Evolutionary conservation across 805 yeast genomes (phyloP).

Genomic region (Cyberlindnera petersonii): DNA sequence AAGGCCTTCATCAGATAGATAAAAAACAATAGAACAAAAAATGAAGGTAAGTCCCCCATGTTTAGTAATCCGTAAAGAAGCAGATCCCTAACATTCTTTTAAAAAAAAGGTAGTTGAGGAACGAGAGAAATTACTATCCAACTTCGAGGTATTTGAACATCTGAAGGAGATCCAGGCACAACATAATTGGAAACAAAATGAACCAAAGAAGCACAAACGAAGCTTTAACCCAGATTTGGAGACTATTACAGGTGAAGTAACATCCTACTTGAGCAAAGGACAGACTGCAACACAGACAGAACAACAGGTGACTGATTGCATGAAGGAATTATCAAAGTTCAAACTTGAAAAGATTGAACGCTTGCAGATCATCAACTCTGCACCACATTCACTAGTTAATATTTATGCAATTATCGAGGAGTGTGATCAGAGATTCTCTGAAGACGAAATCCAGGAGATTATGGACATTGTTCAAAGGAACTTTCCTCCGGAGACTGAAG

Average conservation of each 20-base stretch:
- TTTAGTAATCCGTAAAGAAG: background rate
- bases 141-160: slow-evolving; percentile 52
- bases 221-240: slow-evolving; percentile 34
- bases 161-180: slow-evolving; percentile 39
- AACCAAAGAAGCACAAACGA: slow-evolving; percentile 25
- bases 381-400: slow-evolving; percentile 78
- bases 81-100: background rate
- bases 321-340: slow-evolving; percentile 34
- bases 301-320: slow-evolving; percentile 28
- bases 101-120: slow-evolving; percentile 33
- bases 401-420: slow-evolving; percentile 83
- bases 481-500: slow-evolving; percentile 38
- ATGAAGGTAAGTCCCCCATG: slow-evolving; percentile 1
- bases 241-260: slow-evolving; percentile 31
- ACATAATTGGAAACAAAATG: slow-evolving; percentile 31
- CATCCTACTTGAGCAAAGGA: slow-evolving; percentile 17
- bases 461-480: slow-evolving; percentile 50
- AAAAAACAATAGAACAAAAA: too few species aligned
- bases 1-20: too few species aligned
- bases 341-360: slow-evolving; percentile 77
- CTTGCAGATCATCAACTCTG: slow-evolving; percentile 73
- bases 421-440: slow-evolving; percentile 81
- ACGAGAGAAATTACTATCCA: slow-evolving; percentile 52
- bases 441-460: slow-evolving; percentile 57
- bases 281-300: slow-evolving; percentile 25